Percentiles rank a stretch among this genome's conserved stretches.
phyloP scores from a whole-genome alignment of 108 stramenopile genomes.

The Cyclotella sp. region DNA sequence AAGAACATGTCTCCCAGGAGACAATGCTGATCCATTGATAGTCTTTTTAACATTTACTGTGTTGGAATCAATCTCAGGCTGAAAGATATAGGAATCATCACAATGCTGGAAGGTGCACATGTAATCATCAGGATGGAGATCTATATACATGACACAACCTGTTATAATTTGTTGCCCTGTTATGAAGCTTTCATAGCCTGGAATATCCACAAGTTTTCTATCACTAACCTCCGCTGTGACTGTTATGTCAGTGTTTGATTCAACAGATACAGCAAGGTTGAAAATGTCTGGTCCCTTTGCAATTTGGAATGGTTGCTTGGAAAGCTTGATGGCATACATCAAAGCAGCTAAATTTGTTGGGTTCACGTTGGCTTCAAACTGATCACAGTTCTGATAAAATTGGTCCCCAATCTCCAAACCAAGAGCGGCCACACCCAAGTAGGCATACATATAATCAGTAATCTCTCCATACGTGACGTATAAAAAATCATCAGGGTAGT shows the following conservation, averaged over 20 bases:
- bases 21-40: no score
- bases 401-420: constrained; percentile 59
- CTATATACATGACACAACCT: constrained; percentile 20
- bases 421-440: constrained; percentile 51
- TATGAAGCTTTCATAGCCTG: constrained; percentile 11
- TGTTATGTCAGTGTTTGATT: constrained; percentile 11
- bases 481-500: constrained; percentile 28
- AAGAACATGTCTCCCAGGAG: no score
- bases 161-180: constrained; percentile 39
- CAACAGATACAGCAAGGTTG: constrained; percentile 9
- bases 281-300: constrained; percentile 56
- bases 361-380: constrained; percentile 42
- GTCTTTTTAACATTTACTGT: no score
- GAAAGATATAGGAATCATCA: no score
- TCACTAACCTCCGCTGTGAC: constrained; percentile 35
- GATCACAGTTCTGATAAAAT: constrained; percentile 57
- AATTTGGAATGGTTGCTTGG: constrained; percentile 45
- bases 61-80: no score
- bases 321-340: constrained; percentile 37
- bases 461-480: constrained; percentile 43
- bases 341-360: constrained; percentile 42
- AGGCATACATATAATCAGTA: constrained; percentile 57
- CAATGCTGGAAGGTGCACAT: no score
- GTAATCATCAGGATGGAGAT: constrained; percentile 43
- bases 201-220: constrained; percentile 28